These are phyloP conservation scores for Penicillium freii DNA, from an alignment of 2,329 filamentous ascomycete species.

Conservation along the genomic window DNA sequence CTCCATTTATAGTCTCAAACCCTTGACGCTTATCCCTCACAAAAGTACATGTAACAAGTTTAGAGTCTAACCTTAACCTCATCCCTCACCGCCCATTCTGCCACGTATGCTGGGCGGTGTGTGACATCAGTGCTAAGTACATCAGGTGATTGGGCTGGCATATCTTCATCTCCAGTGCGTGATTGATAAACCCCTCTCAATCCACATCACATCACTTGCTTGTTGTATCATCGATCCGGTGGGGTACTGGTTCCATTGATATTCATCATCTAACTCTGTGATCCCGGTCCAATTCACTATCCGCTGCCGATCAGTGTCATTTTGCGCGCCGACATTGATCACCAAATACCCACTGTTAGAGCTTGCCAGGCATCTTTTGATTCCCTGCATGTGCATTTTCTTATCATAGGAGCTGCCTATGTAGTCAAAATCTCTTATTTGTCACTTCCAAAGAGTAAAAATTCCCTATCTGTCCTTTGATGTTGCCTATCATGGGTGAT, in stretches of 20 bases:
- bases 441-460: constrained; percentile 10
- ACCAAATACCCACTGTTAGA: constrained; percentile 13
- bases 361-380: constrained; percentile 6
- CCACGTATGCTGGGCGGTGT: constrained; percentile 1
- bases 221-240: not conserved
- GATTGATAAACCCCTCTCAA: constrained; percentile 13
- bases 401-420: constrained; percentile 9
- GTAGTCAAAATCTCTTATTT: constrained; percentile 8
- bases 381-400: constrained; percentile 16
- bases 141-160: constrained; percentile 28
- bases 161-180: constrained; percentile 23
- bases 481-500: constrained; percentile 2
- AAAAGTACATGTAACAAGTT: not conserved
- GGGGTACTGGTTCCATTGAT: constrained; percentile 1
- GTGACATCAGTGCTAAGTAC: constrained; percentile 1
- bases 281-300: constrained; percentile 1
- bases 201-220: constrained; percentile 10
- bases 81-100: not conserved
- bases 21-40: too few species aligned
- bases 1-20: not conserved
- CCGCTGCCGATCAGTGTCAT: constrained; percentile 2
- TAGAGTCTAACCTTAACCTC: not conserved
- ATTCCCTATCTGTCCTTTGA: not conserved
- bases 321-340: constrained; percentile 13
- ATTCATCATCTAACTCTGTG: not conserved